Percentiles rank a stretch among this genome's conserved stretches.
Conservation (phyloP, 208 protist species). For the Histomonas meleagridis region DNA sequence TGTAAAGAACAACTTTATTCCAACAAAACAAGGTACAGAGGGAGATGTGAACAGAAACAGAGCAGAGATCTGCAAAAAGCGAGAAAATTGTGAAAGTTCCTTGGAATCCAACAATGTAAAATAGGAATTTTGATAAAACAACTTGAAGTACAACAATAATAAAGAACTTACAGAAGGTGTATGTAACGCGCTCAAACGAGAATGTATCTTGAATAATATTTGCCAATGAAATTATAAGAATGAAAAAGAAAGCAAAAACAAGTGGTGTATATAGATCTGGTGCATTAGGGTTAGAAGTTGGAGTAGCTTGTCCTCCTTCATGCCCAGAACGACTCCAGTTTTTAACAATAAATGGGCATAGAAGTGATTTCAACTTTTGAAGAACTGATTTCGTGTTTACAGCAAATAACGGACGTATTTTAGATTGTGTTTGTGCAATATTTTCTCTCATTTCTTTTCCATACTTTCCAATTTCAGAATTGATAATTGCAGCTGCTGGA, state of each 20-base stretch:
- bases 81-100: neutral
- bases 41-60: neutral
- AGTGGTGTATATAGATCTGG: constrained; percentile 32
- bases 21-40: neutral
- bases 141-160: neutral
- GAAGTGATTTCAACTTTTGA: neutral
- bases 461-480: no score
- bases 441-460: neutral
- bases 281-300: neutral
- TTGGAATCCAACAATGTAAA: neutral
- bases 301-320: neutral
- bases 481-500: no score
- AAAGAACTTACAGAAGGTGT: neutral
- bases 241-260: neutral
- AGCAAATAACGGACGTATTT: neutral
- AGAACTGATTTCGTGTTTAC: neutral
- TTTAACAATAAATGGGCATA: constrained; percentile 18
- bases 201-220: neutral
- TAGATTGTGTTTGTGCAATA: neutral
- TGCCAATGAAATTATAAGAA: neutral
- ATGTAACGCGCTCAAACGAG: neutral
- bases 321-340: neutral
- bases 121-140: neutral
- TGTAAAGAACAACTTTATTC: no score
- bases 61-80: neutral